phyloP scores from a whole-genome alignment of 169 alveolate genomes.

The Prorocentrum cordatum region DNA sequence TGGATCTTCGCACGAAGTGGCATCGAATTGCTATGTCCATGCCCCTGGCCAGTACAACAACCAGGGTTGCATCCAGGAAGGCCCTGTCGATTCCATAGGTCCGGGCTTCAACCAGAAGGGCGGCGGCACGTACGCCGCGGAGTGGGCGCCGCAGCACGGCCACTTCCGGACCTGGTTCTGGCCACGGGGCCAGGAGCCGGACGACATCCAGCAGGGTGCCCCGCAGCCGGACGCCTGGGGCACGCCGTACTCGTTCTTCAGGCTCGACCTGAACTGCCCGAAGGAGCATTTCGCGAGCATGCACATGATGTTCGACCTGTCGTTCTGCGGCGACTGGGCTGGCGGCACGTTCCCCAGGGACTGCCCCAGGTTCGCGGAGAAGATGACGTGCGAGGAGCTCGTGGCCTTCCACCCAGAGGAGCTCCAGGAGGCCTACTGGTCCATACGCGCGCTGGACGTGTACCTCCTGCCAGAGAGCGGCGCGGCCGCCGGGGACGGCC shows the following conservation, averaged over 20 bases:
- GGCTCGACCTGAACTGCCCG: not conserved
- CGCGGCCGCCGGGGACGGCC: too few relatives aligned
- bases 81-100: conserved; percentile 1
- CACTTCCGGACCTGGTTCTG: conserved; percentile 52
- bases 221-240: conserved; percentile 45
- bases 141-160: conserved; percentile 37
- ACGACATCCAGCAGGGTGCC: not conserved
- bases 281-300: conserved; percentile 16
- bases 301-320: conserved; percentile 43
- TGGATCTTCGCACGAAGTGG: not conserved
- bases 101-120: conserved; percentile 13
- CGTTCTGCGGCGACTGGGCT: conserved; percentile 55
- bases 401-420: conserved; percentile 22
- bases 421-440: conserved; percentile 53
- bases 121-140: conserved; percentile 60
- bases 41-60: conserved; percentile 38
- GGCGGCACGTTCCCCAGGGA: too few relatives aligned
- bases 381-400: not conserved
- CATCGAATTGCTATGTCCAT: conserved; percentile 1
- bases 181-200: conserved; percentile 24
- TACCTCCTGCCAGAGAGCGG: too few relatives aligned
- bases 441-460: conserved; percentile 11
- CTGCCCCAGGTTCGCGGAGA: too few relatives aligned
- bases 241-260: conserved; percentile 3
- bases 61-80: conserved; percentile 43